Conservation (phyloP, 139 green algal species). For the Closterium sp. region DNA sequence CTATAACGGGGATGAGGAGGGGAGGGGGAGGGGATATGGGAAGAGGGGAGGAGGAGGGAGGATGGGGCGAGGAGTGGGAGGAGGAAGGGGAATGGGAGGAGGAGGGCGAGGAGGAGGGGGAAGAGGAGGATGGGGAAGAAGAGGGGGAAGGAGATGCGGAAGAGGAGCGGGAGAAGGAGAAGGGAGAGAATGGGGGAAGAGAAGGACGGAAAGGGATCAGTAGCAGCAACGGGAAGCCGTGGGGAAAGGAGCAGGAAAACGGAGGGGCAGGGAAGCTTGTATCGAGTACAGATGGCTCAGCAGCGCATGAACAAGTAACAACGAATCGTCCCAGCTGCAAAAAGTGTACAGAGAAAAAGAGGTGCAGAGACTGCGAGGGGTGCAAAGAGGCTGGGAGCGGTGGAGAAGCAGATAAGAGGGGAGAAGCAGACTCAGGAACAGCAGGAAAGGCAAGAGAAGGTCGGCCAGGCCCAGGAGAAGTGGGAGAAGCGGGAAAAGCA, state of each 20-base stretch:
- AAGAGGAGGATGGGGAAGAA: background rate
- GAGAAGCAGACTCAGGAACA: too few species aligned
- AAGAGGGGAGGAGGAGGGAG: background rate
- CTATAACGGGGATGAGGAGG: background rate
- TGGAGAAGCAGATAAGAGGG: too few species aligned
- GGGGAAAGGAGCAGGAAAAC: background rate
- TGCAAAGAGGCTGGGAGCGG: too few species aligned
- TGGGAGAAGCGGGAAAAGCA: background rate
- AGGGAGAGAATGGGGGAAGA: background rate
- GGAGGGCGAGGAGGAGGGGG: background rate
- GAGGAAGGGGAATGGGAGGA: background rate
- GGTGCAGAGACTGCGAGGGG: too few species aligned
- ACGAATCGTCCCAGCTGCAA: too few species aligned
- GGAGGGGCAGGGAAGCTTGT: too few species aligned
- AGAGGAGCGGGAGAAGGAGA: background rate
- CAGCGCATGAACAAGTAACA: too few species aligned
- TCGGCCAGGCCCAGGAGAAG: background rate
- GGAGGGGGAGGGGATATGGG: background rate
- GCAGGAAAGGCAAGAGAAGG: too few species aligned
- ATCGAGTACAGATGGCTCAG: too few species aligned
- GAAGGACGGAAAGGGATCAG: background rate
- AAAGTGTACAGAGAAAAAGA: too few species aligned
- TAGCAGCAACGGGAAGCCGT: background rate
- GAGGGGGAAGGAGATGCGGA: background rate
- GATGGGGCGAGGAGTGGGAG: background rate